phyloP scores from a whole-genome alignment of 768 basidiomycete species.

The Baorangia bicolor region DNA sequence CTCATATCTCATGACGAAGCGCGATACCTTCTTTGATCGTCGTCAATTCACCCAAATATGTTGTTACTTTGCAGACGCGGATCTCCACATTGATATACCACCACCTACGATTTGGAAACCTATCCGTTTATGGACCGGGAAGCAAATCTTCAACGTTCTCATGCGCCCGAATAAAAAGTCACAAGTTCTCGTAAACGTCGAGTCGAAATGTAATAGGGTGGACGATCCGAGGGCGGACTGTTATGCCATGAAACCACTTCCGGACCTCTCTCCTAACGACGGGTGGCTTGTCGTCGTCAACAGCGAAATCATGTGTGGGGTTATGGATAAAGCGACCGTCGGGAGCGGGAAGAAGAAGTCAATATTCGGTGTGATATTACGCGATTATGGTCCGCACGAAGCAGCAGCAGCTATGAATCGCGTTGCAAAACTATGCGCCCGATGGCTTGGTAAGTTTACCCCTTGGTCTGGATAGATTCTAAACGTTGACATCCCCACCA shows the following conservation, averaged over 20 bases:
- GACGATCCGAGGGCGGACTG: conserved; percentile 70
- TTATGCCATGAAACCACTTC: conserved; percentile 61
- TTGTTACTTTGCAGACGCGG: conserved; percentile 89
- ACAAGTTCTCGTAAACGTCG: conserved; percentile 88
- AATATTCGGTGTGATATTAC: conserved; percentile 95
- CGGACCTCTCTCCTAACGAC: conserved; percentile 94
- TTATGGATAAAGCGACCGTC: conserved; percentile 97
- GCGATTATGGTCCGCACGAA: conserved; percentile 94
- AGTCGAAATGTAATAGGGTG: conserved; percentile 91
- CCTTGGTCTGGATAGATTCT: background rate
- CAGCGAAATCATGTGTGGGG: conserved; percentile 98
- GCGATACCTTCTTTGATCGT: conserved; percentile 91
- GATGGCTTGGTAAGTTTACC: conserved; percentile 75
- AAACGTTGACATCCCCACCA: conserved; percentile 33
- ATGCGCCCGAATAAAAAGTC: conserved; percentile 90
- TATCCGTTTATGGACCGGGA: conserved; percentile 92
- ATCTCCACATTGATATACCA: conserved; percentile 91
- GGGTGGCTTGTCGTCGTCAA: conserved; percentile 97
- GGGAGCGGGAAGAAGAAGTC: conserved; percentile 99
- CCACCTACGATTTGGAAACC: conserved; percentile 96
- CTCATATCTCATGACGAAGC: conserved; percentile 89
- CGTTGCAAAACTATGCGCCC: conserved; percentile 91
- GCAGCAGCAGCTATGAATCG: conserved; percentile 96
- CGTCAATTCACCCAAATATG: conserved; percentile 96
- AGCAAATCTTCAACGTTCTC: conserved; percentile 96